Evolutionary conservation across 2,329 filamentous ascomycete genomes (phyloP), one percentile per base, ranked within the genome.

Genomic region (Raffaelea deltoideospora): DNA sequence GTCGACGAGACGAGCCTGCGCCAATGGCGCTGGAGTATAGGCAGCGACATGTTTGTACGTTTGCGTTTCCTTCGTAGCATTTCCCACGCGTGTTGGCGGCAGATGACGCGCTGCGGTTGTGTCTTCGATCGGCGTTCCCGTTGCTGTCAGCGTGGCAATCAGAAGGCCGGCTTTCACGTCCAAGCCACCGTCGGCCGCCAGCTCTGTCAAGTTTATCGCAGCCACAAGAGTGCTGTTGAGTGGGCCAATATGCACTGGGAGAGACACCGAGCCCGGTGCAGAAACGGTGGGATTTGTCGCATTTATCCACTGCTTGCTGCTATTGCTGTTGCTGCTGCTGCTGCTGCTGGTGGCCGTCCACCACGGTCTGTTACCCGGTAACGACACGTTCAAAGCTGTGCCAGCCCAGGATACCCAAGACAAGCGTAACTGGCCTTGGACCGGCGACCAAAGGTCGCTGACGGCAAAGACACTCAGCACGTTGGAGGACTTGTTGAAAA

Each of bases 371-470:
- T 7, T 7, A 10, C 13, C 10, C n/a, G 21, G 32, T 1, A 23
- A 32, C 15, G 21, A 37, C 14, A 36, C 33, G 14, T 44, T 20
- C n/a, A 70, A 54, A 3, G 49, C 44, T 0, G 56, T 58, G 4
- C 66, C 71, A 2, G 51, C 50, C 51, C 67, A 65, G 39, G 64
- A 58, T 28, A 65, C 57, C 70, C 71, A 76, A 3, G 54, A 56
- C 23, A 73, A 45, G 3, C 52, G 60, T 3, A 65, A 64, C 0
- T 44, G 60, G 0, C 69, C 70, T 5, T 40, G 48, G 1, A 60
- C 59, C 2, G 58, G 42, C 3, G 59, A 51, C 71, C 71, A 76
- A 1, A 75, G 56, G 50, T 76, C 71, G 3, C 66, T 72, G 0
- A 65, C 70, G 1, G 68, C 68, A 46, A 68, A 76, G 2, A 72